phyloP scores from a whole-genome alignment of 2,329 filamentous ascomycete genomes.

The Byssothecium circinans region DNA sequence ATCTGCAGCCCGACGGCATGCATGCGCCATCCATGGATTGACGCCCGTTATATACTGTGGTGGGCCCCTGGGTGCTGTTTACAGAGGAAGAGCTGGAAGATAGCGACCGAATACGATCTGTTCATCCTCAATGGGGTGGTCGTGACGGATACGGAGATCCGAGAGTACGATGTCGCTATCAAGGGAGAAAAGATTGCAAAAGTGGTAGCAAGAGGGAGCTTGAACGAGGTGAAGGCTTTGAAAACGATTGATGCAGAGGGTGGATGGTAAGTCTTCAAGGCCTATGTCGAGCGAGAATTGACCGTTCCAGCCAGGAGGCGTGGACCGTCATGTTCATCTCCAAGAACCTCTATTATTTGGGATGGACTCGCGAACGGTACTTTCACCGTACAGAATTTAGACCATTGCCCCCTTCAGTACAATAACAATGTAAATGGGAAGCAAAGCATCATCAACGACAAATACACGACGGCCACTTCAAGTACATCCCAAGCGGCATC shows the following conservation, averaged over 20 bases:
- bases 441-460: slow-evolving; percentile 51
- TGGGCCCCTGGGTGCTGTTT: neutral
- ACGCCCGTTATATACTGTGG: neutral
- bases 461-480: slow-evolving; percentile 52
- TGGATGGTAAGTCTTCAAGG: slow-evolving; percentile 34
- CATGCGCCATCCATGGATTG: neutral
- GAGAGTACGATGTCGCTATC: slow-evolving; percentile 48
- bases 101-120: slow-evolving; percentile 38
- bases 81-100: slow-evolving; percentile 1
- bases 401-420: slow-evolving; percentile 56
- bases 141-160: slow-evolving; percentile 44
- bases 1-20: slow-evolving; percentile 7
- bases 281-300: neutral
- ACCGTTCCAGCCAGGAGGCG: slow-evolving; percentile 38
- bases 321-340: slow-evolving; percentile 53
- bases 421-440: slow-evolving; percentile 44
- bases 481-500: slow-evolving; percentile 61
- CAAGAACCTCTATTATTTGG: slow-evolving; percentile 54
- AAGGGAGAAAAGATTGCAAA: slow-evolving; percentile 47
- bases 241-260: slow-evolving; percentile 48
- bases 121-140: slow-evolving; percentile 49
- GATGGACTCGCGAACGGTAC: slow-evolving; percentile 54
- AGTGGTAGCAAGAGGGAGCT: slow-evolving; percentile 34
- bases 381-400: slow-evolving; percentile 55
- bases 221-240: slow-evolving; percentile 31